Evolutionary conservation across 2,329 filamentous ascomycete genomes (phyloP).

Genomic region (Colletotrichum costaricense): DNA sequence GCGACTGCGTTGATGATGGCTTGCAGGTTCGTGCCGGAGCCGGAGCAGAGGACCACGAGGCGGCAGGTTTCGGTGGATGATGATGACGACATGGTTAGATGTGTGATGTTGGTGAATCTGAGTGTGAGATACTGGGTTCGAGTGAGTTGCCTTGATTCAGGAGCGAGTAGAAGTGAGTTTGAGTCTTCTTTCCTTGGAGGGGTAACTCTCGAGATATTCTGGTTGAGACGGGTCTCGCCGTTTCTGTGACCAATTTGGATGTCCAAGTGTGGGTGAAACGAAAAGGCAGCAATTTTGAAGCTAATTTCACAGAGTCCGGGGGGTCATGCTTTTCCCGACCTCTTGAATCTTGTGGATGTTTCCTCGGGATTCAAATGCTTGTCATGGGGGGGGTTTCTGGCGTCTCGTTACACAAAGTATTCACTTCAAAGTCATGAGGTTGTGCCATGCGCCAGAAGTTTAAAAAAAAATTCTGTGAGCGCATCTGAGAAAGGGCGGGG

Average conservation of each 20-base stretch:
- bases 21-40: conserved; percentile 83
- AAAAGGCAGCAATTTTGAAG: not conserved
- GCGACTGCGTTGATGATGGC: conserved; percentile 69
- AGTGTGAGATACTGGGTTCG: not conserved
- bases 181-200: not conserved
- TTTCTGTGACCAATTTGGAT: not conserved
- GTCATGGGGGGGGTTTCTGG: not conserved
- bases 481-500: not conserved
- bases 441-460: not conserved
- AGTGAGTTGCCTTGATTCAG: not conserved
- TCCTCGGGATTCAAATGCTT: not conserved
- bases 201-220: not conserved
- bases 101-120: not conserved
- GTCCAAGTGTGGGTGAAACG: not conserved
- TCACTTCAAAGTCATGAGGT: not conserved
- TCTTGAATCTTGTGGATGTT: not conserved
- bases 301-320: not conserved
- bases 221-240: not conserved
- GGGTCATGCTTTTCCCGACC: not conserved
- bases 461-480: not conserved
- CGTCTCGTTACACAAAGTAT: not conserved
- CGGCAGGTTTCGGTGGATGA: conserved; percentile 48
- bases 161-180: not conserved
- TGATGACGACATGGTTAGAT: conserved; percentile 2
- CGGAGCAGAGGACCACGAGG: conserved; percentile 77